These are phyloP conservation scores for Acaromyces ingoldii DNA, from an alignment of 1,284 basidiomycete genomes.

Conservation along the genomic window DNA sequence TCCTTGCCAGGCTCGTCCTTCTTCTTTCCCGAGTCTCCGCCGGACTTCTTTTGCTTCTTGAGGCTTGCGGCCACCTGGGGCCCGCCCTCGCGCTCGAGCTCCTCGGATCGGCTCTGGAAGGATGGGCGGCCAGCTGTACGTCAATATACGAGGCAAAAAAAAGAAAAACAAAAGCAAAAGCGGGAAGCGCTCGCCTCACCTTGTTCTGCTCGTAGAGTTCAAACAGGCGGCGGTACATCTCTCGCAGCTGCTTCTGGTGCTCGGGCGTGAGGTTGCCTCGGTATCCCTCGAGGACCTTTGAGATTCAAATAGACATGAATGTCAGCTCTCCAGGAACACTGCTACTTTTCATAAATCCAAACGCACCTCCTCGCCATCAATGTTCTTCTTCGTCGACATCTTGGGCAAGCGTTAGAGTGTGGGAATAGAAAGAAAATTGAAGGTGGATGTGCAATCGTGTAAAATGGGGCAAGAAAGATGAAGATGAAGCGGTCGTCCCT, in stretches of 20 bases:
- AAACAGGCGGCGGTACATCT: conserved; percentile 37
- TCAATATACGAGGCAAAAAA: background rate
- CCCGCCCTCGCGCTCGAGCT: conserved; percentile 34
- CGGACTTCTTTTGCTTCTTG: conserved; percentile 7
- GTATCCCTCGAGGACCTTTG: background rate
- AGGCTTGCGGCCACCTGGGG: conserved; percentile 14
- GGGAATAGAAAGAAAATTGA: background rate
- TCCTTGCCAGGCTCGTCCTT: conserved; percentile 35
- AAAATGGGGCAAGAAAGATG: background rate
- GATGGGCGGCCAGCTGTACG: no score
- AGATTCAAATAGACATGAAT: background rate
- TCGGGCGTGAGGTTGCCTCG: conserved; percentile 40
- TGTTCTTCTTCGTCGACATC: conserved; percentile 36
- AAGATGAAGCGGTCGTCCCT: no score
- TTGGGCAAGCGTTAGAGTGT: background rate
- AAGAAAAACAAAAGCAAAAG: background rate
- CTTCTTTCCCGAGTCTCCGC: conserved; percentile 13
- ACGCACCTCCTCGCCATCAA: conserved; percentile 44
- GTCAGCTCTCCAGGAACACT: background rate
- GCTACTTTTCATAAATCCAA: background rate
- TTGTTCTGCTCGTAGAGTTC: conserved; percentile 44
- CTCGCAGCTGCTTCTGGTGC: conserved; percentile 37
- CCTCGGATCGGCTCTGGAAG: conserved; percentile 30
- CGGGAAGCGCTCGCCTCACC: conserved; percentile 3
- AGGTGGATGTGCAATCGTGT: background rate